phyloP scores from a whole-genome alignment of 1,284 basidiomycete species.

The Puccinia coronata region DNA sequence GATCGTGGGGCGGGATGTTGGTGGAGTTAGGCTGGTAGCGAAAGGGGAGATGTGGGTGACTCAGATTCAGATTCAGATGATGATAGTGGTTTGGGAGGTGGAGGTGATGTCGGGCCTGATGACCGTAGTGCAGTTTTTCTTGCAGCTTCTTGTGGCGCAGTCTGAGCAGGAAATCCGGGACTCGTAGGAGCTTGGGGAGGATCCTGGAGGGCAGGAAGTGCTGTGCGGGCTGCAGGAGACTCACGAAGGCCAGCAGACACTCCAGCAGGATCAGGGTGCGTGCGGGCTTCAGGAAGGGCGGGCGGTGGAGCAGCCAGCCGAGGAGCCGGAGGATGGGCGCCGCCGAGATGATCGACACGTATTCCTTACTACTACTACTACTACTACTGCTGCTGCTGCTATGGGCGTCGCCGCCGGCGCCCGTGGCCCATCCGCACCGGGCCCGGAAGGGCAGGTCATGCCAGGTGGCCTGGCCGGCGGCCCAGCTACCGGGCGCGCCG shows the following conservation, averaged over 20 bases:
- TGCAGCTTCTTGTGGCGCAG: background rate
- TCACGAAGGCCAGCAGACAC: background rate
- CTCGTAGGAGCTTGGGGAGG: constrained; percentile 22
- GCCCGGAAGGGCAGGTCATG: constrained; percentile 37
- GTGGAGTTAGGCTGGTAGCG: no score
- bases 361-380: no score
- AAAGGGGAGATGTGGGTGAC: background rate
- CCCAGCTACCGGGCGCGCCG: constrained; percentile 9
- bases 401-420: background rate
- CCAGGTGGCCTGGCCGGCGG: constrained; percentile 20
- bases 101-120: no score
- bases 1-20: background rate
- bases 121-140: background rate
- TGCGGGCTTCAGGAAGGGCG: constrained; percentile 38
- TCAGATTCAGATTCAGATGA: background rate
- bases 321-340: constrained; percentile 22
- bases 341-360: constrained; percentile 20
- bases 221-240: constrained; percentile 41
- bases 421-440: background rate
- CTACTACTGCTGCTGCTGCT: no score
- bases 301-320: constrained; percentile 15
- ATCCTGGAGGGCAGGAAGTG: constrained; percentile 40
- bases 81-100: background rate
- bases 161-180: constrained; percentile 12
- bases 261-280: constrained; percentile 34